Percentiles rank a stretch among this genome's conserved stretches.
phyloP scores from a whole-genome alignment of 2,329 filamentous ascomycete genomes.

The Aureobasidium namibiae region DNA sequence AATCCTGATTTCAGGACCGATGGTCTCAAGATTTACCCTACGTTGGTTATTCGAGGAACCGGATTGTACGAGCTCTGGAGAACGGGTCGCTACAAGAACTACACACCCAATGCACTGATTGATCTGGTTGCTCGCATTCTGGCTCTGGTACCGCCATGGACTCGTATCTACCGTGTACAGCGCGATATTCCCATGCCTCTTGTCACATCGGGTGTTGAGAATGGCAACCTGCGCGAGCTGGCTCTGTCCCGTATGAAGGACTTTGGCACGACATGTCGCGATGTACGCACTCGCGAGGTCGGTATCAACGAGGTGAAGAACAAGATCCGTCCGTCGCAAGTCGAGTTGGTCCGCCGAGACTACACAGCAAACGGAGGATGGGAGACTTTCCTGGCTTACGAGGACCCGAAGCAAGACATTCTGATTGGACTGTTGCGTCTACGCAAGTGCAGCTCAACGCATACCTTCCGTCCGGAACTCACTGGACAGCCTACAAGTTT shows the following conservation, averaged over 20 bases:
- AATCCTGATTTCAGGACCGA: slow-evolving; percentile 94
- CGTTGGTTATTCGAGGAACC: slow-evolving; percentile 90
- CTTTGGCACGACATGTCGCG: slow-evolving; percentile 92
- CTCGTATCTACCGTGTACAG: slow-evolving; percentile 95
- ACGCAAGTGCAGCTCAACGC: slow-evolving; percentile 81
- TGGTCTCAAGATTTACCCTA: slow-evolving; percentile 96
- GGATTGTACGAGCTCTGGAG: slow-evolving; percentile 96
- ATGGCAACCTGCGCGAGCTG: slow-evolving; percentile 88
- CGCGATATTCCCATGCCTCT: slow-evolving; percentile 99
- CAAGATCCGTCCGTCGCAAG: slow-evolving; percentile 92
- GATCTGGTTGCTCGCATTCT: slow-evolving; percentile 95
- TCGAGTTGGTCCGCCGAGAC: slow-evolving; percentile 88
- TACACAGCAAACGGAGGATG: slow-evolving; percentile 94
- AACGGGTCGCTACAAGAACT: slow-evolving; percentile 95
- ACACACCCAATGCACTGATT: slow-evolving; percentile 92
- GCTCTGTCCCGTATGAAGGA: slow-evolving; percentile 98
- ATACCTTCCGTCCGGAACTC: slow-evolving; percentile 87
- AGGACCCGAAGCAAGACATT: slow-evolving; percentile 97
- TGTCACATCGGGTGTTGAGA: slow-evolving; percentile 97
- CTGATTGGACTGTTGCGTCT: slow-evolving; percentile 83
- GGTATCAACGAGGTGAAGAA: slow-evolving; percentile 99
- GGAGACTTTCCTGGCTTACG: slow-evolving; percentile 97
- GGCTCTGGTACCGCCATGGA: slow-evolving; percentile 93
- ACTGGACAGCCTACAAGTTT: slow-evolving; percentile 80
- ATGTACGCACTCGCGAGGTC: slow-evolving; percentile 92